Base-by-base conservation (phyloP, 2,329 filamentous ascomycete genomes). In the Metarhizium album region DNA sequence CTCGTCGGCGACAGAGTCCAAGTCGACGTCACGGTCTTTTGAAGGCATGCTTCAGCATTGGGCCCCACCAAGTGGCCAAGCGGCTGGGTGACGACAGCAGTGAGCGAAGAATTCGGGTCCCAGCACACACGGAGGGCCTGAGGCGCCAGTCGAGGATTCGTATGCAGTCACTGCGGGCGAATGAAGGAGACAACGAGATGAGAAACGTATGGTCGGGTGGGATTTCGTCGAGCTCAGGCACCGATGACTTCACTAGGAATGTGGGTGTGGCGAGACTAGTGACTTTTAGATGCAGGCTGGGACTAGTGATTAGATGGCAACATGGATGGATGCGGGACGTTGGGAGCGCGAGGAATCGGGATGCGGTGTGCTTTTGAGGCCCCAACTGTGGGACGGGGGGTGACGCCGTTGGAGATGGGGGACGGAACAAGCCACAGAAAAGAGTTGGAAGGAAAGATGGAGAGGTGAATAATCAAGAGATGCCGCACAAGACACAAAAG, bases 1-100 rank as follows among this genome's bases (percentile, higher is more conserved):
- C 55, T 69, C 65, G 53, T 66, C 62, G 57, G 63, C 63, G 48
- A 62, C 56, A 53, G 54, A 59, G 47, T 62, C 58, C 55, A 61
- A 59, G 52, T 69, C 68, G 63, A 60, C 67, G 58, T 73, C 70
- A 64, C 60, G 68, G 53, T 72, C 68, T 57, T 68, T 68, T 56
- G 67, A 63, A 47, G 70, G 66, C 70, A 72, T 72, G 55, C 52
- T 62, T 54, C 51, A 59, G 56, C 65, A 67, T 67, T 56, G 56
- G 57, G 51, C 47, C 20, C 13, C 6, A 51, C 13, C 6, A 51
- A 31, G 42, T 23, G 37, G 40, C 45, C 35, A 35, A 46, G 38
- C 42, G 45, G 31, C 29, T 35, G 29, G 45, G 22, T 22, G 45
- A 38, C 31, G 20, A 22, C 9, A 47, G 18, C n/a, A 38, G 31